Evolutionary conservation across 2,329 filamentous ascomycete species (phyloP), one percentile per base, ranked within the genome.

Genomic region (Alternaria brassicicola): DNA sequence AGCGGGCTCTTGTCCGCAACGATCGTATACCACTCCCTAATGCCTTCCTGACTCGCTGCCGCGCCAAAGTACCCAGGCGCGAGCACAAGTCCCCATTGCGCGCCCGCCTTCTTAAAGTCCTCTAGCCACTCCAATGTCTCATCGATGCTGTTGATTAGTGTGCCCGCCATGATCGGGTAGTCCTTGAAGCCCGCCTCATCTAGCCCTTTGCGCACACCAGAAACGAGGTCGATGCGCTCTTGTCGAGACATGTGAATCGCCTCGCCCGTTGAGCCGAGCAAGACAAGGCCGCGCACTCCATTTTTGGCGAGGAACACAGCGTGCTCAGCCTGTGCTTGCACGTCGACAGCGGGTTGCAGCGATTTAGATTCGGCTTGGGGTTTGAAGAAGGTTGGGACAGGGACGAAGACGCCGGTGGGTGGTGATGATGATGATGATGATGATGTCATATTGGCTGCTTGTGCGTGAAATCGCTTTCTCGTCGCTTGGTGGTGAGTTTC

Each of bases 11-110:
- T 78, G 66, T 88, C 84, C 5, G 86, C 88, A n/a, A 89, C 82
- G 33, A 82, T 76, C 28, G 78, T 83, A 67, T 84, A 89, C 86
- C 87, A 89, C 68, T 83, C 81, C 59, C 82, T 78, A 19, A 90
- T 80, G 3, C 85, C 85, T 48, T 85, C 81, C 73, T 89, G 86
- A 42, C 78, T 84, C 25, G 81, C 85, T 2, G 82, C 83, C 0
- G 80, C 77, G 3, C 86, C 86, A 73, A 89, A 90, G 72, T 89
- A 90, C 0, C 86, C 86, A 0, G 87, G 87, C 39, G 85, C 85
- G 43, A 90, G 81, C 33, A 87, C 85, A 57, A 89, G 78, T 21
- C 86, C 87, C 79, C 84, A 88, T 62, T 86, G 82, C 15, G 85
- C 83, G 33, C 86, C 86, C 3, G 86, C 84, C 39, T 83, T 80